Conservation (phyloP, 345 rosid species). For the Atalantia buxifolia region DNA sequence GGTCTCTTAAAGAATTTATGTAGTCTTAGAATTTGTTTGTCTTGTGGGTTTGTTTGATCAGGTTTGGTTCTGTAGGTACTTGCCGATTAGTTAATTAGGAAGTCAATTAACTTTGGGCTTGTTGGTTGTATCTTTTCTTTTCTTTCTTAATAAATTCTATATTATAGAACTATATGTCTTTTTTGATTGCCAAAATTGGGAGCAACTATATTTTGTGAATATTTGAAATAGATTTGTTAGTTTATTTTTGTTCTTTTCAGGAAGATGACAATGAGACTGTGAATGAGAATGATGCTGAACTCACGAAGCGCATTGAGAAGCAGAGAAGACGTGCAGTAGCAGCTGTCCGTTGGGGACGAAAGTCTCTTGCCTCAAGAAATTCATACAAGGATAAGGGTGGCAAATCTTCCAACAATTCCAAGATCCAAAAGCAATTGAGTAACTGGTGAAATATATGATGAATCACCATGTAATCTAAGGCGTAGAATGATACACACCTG, state of each 20-base stretch:
- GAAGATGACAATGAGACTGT: constrained; percentile 21
- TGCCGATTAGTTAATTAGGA: not conserved
- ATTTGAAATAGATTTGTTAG: not conserved
- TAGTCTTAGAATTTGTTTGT: not conserved
- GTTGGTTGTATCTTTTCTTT: too few relatives aligned
- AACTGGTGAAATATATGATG: constrained; percentile 40
- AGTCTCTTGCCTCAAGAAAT: constrained; percentile 67
- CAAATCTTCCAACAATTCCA: constrained; percentile 56
- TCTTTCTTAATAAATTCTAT: not conserved
- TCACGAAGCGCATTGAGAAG: constrained; percentile 62
- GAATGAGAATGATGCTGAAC: constrained; percentile 44
- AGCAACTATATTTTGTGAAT: not conserved
- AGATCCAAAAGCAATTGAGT: constrained; percentile 46
- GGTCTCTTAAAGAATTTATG: not conserved
- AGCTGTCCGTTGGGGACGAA: constrained; percentile 57
- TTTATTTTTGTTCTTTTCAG: constrained; percentile 17
- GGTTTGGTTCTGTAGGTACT: not conserved
- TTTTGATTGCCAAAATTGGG: not conserved
- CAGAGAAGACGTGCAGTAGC: constrained; percentile 71
- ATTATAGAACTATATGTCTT: not conserved
- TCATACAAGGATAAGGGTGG: constrained; percentile 90
- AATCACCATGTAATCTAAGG: not conserved
- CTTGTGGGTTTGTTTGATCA: not conserved
- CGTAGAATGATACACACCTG: not conserved
- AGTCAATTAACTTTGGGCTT: not conserved